phyloP scores from a whole-genome alignment of 192 early-diverging fungal genomes.

The Backusella westeae region DNA sequence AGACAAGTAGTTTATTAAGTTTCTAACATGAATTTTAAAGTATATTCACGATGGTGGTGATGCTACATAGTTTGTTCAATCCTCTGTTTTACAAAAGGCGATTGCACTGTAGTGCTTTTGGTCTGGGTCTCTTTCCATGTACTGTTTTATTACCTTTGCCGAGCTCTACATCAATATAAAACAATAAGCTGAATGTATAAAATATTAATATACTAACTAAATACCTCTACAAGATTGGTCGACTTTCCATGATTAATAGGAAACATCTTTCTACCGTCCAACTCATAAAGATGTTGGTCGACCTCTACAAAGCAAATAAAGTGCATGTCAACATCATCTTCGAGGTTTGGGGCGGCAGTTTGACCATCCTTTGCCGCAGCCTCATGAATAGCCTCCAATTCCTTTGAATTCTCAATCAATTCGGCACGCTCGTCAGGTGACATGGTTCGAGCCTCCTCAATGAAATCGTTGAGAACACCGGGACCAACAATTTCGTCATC shows the following conservation, averaged over 20 bases:
- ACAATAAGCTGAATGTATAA: constrained; percentile 1
- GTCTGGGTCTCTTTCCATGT: constrained; percentile 67
- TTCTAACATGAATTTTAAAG: neutral
- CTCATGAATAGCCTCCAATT: constrained; percentile 56
- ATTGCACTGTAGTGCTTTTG: constrained; percentile 65
- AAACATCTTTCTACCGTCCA: constrained; percentile 80
- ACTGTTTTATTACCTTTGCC: constrained; percentile 57
- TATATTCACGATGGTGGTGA: neutral
- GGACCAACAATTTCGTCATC: constrained; percentile 44
- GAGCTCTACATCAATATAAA: constrained; percentile 35
- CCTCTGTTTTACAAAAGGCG: constrained; percentile 39
- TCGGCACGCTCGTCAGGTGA: constrained; percentile 74
- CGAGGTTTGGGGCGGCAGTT: constrained; percentile 67
- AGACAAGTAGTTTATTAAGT: neutral
- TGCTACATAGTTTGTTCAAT: neutral
- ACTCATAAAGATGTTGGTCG: constrained; percentile 80
- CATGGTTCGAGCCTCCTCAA: constrained; percentile 57
- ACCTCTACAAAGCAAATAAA: constrained; percentile 83
- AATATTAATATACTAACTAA: neutral
- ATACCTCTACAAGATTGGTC: constrained; percentile 57
- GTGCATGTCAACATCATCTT: constrained; percentile 78
- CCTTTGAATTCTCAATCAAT: constrained; percentile 61
- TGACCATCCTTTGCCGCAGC: constrained; percentile 59
- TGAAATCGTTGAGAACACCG: constrained; percentile 63
- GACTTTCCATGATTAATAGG: constrained; percentile 84